Percentiles rank a stretch among this genome's conserved stretches.
Conservation (phyloP, 2,329 filamentous ascomycete genomes). For the Lasiodiplodia sp. region DNA sequence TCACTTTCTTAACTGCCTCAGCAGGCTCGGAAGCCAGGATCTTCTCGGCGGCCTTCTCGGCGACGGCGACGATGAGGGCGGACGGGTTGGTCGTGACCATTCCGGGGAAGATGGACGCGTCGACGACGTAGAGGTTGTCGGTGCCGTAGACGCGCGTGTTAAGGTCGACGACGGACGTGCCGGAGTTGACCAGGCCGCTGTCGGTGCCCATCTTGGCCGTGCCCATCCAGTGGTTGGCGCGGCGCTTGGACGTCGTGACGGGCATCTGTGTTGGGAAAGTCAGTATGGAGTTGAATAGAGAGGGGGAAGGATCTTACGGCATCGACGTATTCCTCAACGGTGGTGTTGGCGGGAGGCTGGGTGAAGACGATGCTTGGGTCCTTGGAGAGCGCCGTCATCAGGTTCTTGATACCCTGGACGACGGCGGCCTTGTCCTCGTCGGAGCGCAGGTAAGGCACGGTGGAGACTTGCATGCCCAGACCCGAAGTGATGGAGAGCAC, state of each 20-base stretch:
- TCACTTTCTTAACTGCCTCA: slow-evolving; percentile 29
- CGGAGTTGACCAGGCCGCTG: slow-evolving; percentile 48
- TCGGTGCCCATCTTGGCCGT: slow-evolving; percentile 63
- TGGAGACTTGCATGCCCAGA: slow-evolving; percentile 66
- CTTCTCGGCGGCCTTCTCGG: slow-evolving; percentile 49
- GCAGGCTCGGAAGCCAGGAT: slow-evolving; percentile 36
- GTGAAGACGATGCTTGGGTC: slow-evolving; percentile 63
- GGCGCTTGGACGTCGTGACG: slow-evolving; percentile 47
- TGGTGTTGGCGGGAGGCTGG: slow-evolving; percentile 51
- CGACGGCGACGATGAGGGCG: slow-evolving; percentile 46
- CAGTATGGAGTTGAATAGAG: background rate
- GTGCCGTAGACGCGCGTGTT: slow-evolving; percentile 59
- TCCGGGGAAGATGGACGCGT: slow-evolving; percentile 56
- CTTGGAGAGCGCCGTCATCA: slow-evolving; percentile 62
- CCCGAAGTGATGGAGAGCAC: slow-evolving; percentile 66
- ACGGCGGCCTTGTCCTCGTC: slow-evolving; percentile 68
- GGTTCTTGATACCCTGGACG: slow-evolving; percentile 68
- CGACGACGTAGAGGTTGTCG: slow-evolving; percentile 55
- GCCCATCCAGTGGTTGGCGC: slow-evolving; percentile 59
- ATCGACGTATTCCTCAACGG: slow-evolving; percentile 64
- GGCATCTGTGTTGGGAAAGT: slow-evolving; percentile 35
- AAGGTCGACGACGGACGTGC: slow-evolving; percentile 57
- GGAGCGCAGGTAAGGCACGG: slow-evolving; percentile 65
- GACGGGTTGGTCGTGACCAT: slow-evolving; percentile 49
- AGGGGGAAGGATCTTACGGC: slow-evolving; percentile 34